Evolutionary conservation across 2,329 filamentous ascomycete species (phyloP), one percentile per base, ranked within the genome.

Genomic region (Aspergillus neoniger): DNA sequence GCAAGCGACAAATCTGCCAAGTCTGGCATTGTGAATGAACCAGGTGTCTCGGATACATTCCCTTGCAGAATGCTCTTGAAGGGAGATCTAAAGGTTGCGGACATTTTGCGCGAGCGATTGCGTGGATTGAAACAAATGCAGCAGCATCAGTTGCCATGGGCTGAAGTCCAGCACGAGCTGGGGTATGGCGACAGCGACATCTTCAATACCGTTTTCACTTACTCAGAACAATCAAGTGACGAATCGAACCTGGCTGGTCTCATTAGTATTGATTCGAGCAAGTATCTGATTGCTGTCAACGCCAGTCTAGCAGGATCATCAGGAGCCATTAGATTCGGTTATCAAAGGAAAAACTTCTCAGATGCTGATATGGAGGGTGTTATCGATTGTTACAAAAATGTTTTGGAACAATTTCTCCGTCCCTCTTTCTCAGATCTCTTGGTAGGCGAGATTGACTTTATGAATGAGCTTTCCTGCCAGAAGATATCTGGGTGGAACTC

Each of bases 311-410:
- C 68, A 15, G 59, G 64, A 9, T 57, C 65, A 7, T 63, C 64
- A 5, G 82, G 83, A 3, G 75, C 88, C 21, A 70, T 76, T 2
- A 81, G 85, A 56, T 78, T 89, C 21, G 81, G 81, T 36, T 74
- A 77, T 3, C 79, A 85, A n/a, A 79, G 81, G 0, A 77, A 80
- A 44, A 74, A 81, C 21, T 77, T 89, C 23, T 81, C 82, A 50
- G 58, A 64, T 4, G 62, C 59, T 23, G 69, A 76, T 25, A 67
- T 71, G 4, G 65, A 66, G 7, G 70, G 73, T 60, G 62, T 77
- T 17, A 68, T 74, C 47, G 69, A 72, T 48, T 69, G 71, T 12
- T 78, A 76, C 21, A 66, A 72, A 21, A 69, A 74, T 23, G 66
- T 75, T 6, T 30, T 78, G 19, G 58, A 67, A 5, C 71, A 73